These are phyloP conservation scores for Capronia americana DNA, from an alignment of 2,329 filamentous ascomycete species.

Conservation along the genomic window DNA sequence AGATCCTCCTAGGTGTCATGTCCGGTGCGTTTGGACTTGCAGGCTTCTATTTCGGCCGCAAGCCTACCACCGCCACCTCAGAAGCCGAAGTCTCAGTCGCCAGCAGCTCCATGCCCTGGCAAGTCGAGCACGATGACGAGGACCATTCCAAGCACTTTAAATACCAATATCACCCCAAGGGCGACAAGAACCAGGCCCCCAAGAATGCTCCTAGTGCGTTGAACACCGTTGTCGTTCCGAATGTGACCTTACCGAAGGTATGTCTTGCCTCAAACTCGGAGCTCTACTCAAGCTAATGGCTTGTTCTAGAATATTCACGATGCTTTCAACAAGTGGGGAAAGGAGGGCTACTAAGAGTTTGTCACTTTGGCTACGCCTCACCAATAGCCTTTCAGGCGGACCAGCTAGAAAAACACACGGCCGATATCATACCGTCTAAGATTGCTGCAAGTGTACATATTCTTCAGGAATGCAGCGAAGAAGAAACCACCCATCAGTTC, in stretches of 20 bases:
- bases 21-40: conserved; percentile 83
- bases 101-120: conserved; percentile 87
- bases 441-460: conserved; percentile 18
- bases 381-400: conserved; percentile 4
- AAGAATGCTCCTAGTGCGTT: conserved; percentile 93
- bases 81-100: conserved; percentile 78
- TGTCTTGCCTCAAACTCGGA: conserved; percentile 38
- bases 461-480: conserved; percentile 17
- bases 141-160: conserved; percentile 70
- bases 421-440: not conserved
- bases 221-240: conserved; percentile 92
- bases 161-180: conserved; percentile 84
- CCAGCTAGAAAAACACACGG: conserved; percentile 17
- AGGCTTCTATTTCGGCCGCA: conserved; percentile 79
- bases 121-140: conserved; percentile 67
- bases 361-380: not conserved
- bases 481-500: conserved; percentile 9
- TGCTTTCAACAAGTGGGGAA: conserved; percentile 99
- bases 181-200: conserved; percentile 74
- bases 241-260: conserved; percentile 91
- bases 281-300: conserved; percentile 10
- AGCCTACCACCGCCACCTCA: conserved; percentile 83
- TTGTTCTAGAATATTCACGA: conserved; percentile 79
- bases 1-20: conserved; percentile 95
- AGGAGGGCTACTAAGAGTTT: conserved; percentile 77